Evolutionary conservation across 2,329 filamentous ascomycete genomes (phyloP), one percentile per base, ranked within the genome.

Genomic region (Arachnopeziza araneosa): DNA sequence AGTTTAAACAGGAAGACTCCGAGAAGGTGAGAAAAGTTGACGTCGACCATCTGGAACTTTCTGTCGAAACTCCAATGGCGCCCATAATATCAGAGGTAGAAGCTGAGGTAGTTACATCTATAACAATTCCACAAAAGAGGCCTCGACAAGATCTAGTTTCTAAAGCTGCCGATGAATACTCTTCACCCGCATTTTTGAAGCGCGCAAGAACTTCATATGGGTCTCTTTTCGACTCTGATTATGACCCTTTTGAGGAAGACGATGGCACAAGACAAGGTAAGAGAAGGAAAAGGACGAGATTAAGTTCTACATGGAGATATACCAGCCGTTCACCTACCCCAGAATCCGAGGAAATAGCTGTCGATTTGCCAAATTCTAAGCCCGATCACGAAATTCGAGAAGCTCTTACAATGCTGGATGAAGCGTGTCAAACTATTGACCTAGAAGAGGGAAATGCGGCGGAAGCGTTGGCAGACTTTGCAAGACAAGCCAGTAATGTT

Each of bases 111-210:
- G 36, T 19, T 12, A 19, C 17, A 44, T 19, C 17, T 44, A 19
- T 12, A 12, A 14, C 2, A 14, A 44, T 19, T 19, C 17, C 32
- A 49, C 22, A 22, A 23, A 24, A 23, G 10, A 24, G 21, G 3
- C 19, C 56, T n/a, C 48, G 7, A 22, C 24, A 36, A n/a, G 22
- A 44, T 21, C 5, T 7, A 32, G 12, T 54, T 14, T 24, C 22
- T 1, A 48, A 50, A 21, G 68, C 76, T 52, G 75, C 79, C 24
- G 64, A 66, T 21, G 83, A 88, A 66, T 95, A 86, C 76, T 79
- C 83, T 4, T 96, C 91, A 2, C 92, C 92, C 0, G 90, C 90
- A 0, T 96, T 96, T 66, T 75, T 91, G 22, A 93, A 89, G 72
- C 81, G 88, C 57, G 81, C 84, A 17, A 80, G 88, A 58, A 76